A percentile compares a stretch with the other conserved stretches of the same genome.
Evolutionary conservation across 768 basidiomycete species (phyloP).

Genomic region (Termitomyces sp.): DNA sequence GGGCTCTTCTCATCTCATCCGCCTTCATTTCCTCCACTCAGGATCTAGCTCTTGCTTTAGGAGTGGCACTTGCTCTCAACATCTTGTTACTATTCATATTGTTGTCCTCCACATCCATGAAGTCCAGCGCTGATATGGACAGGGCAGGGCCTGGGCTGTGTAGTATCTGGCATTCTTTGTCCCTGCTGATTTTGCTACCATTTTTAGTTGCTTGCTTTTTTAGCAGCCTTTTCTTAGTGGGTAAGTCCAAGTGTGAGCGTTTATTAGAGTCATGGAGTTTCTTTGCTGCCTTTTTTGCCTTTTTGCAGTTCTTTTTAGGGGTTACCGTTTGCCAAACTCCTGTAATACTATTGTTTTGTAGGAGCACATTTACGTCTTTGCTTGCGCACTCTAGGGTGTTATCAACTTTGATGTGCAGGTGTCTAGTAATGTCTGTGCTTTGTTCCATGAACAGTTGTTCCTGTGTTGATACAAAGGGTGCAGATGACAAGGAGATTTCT

Average conservation of each 20-base stretch:
- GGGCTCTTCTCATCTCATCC: no score
- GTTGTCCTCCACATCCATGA: no score
- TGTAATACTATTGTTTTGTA: not conserved
- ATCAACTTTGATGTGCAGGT: not conserved
- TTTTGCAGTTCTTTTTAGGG: not conserved
- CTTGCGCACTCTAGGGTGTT: not conserved
- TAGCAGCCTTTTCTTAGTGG: not conserved
- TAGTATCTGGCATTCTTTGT: no score
- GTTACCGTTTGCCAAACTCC: not conserved
- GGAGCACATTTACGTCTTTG: not conserved
- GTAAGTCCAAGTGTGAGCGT: not conserved
- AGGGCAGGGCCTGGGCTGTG: no score
- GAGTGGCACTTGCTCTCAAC: no score
- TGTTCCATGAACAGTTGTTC: not conserved
- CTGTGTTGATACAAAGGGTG: not conserved
- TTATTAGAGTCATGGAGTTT: not conserved
- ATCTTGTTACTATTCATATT: no score
- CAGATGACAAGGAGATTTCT: not conserved
- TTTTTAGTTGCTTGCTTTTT: not conserved
- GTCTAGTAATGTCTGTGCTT: accelerated
- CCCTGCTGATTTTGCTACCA: no score
- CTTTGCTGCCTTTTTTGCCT: not conserved
- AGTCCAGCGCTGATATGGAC: no score
- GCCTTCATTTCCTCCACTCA: no score
- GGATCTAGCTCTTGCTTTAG: no score